Percentiles rank a stretch among this genome's conserved stretches.
These are phyloP conservation scores for Nicotiana attenuata DNA, from an alignment of 257 asterid genomes.

Conservation along the genomic window DNA sequence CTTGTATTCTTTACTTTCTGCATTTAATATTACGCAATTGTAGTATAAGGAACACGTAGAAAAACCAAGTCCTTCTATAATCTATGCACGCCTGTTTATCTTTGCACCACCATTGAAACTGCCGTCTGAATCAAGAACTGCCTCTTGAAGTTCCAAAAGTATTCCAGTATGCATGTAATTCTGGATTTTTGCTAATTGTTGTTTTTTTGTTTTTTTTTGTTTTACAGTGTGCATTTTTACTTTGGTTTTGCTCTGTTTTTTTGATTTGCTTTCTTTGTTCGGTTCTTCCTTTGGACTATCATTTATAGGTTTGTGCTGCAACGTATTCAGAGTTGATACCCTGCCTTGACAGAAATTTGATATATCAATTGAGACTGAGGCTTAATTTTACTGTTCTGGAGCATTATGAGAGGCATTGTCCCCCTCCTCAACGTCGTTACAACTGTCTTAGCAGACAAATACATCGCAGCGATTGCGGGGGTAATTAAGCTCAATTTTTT, in stretches of 20 bases:
- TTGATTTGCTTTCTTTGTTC: too few species aligned
- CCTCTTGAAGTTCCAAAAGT: constrained; percentile 48
- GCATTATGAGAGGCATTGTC: constrained; percentile 97
- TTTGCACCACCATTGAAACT: too few species aligned
- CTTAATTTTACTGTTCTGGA: constrained; percentile 78
- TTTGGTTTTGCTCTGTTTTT: neutral
- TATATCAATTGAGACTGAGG: constrained; percentile 61
- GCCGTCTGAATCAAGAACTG: constrained; percentile 55
- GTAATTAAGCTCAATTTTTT: constrained; percentile 22
- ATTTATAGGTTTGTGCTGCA: constrained; percentile 74
- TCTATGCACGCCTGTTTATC: too few species aligned
- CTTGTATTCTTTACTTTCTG: too few species aligned
- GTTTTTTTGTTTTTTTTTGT: neutral
- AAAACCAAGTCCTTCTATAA: too few species aligned
- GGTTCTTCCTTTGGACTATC: neutral
- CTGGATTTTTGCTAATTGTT: neutral
- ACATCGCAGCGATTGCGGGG: constrained; percentile 83
- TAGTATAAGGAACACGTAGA: too few species aligned
- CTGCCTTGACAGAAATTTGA: constrained; percentile 71
- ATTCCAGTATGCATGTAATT: constrained; percentile 51
- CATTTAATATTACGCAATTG: too few species aligned
- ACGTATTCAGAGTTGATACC: constrained; percentile 82
- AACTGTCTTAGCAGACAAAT: constrained; percentile 85
- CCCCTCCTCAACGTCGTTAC: constrained; percentile 68
- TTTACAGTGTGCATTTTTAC: neutral